Percentiles rank a stretch among this genome's conserved stretches.
Conservation (phyloP, 352 stramenopile genomes). For the Phytophthora parvispora region DNA sequence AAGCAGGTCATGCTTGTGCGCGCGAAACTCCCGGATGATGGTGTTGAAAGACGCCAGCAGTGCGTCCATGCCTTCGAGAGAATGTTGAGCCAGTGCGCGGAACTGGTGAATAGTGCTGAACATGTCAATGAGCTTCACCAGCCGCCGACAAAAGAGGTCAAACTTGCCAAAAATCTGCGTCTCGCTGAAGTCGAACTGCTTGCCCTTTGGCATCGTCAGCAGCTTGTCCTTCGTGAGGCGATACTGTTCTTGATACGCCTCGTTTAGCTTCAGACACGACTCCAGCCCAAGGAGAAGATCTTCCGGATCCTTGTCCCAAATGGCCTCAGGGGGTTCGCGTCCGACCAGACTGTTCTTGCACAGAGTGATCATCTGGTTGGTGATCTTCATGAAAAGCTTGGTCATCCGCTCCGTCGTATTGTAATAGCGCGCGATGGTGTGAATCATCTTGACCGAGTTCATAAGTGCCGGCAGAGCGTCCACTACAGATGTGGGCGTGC, state of each 20-base stretch:
- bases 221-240: slow-evolving; percentile 91
- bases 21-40: slow-evolving; percentile 85
- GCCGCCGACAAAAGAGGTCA: slow-evolving; percentile 89
- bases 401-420: slow-evolving; percentile 94
- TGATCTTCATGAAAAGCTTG: slow-evolving; percentile 93
- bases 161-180: slow-evolving; percentile 94
- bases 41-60: slow-evolving; percentile 84
- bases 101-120: slow-evolving; percentile 96
- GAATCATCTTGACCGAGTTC: slow-evolving; percentile 94
- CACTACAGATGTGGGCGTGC: slow-evolving; percentile 65
- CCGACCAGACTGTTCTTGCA: slow-evolving; percentile 82
- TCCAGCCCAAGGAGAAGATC: slow-evolving; percentile 75
- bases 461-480: slow-evolving; percentile 88
- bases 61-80: slow-evolving; percentile 92
- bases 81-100: slow-evolving; percentile 86
- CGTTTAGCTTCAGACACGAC: slow-evolving; percentile 86
- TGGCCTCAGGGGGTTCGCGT: slow-evolving; percentile 61
- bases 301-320: slow-evolving; percentile 86
- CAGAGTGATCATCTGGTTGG: slow-evolving; percentile 91
- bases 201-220: slow-evolving; percentile 90
- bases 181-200: slow-evolving; percentile 93
- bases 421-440: slow-evolving; percentile 91
- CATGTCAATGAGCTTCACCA: slow-evolving; percentile 94
- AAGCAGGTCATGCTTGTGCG: slow-evolving; percentile 88
- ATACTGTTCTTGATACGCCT: slow-evolving; percentile 94